These are phyloP conservation scores for Sideroxylon spinosum DNA, from an alignment of 179 eudicot species.

Conservation along the genomic window DNA sequence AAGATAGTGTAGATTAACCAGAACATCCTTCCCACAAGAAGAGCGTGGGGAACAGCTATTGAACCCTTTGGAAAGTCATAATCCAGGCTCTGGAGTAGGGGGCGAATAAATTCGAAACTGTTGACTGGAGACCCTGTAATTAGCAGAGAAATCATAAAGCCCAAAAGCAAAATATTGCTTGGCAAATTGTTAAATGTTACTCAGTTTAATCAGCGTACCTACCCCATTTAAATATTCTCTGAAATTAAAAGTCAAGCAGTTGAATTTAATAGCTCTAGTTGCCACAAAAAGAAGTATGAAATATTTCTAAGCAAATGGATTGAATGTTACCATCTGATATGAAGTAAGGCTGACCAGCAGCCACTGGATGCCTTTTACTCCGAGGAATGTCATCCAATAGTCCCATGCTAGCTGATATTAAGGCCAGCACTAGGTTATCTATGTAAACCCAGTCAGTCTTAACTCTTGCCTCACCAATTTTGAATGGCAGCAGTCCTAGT, in stretches of 20 bases:
- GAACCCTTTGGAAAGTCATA: constrained; percentile 67
- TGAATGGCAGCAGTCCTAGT: constrained; percentile 69
- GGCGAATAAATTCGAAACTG: constrained; percentile 65
- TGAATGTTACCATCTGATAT: constrained; percentile 74
- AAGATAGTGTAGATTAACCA: constrained; percentile 54
- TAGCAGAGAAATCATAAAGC: constrained; percentile 11
- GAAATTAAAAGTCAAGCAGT: neutral
- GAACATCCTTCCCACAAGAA: constrained; percentile 51
- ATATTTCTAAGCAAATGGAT: neutral
- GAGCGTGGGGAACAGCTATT: constrained; percentile 58
- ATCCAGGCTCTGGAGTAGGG: constrained; percentile 63
- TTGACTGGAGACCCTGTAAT: constrained; percentile 75
- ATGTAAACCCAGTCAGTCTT: constrained; percentile 83
- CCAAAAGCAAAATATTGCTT: neutral
- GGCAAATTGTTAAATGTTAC: neutral
- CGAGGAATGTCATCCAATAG: constrained; percentile 87
- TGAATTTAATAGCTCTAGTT: constrained; percentile 2
- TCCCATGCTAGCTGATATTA: constrained; percentile 91
- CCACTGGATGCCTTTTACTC: constrained; percentile 55
- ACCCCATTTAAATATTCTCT: neutral
- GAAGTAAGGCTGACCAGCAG: constrained; percentile 94
- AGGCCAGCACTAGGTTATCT: constrained; percentile 79
- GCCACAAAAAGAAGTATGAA: neutral
- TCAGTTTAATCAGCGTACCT: too few relatives aligned
- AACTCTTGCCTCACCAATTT: constrained; percentile 54